phyloP scores from a whole-genome alignment of 2,329 filamentous ascomycete genomes.

The Aspergillus fumigatiaffinis region DNA sequence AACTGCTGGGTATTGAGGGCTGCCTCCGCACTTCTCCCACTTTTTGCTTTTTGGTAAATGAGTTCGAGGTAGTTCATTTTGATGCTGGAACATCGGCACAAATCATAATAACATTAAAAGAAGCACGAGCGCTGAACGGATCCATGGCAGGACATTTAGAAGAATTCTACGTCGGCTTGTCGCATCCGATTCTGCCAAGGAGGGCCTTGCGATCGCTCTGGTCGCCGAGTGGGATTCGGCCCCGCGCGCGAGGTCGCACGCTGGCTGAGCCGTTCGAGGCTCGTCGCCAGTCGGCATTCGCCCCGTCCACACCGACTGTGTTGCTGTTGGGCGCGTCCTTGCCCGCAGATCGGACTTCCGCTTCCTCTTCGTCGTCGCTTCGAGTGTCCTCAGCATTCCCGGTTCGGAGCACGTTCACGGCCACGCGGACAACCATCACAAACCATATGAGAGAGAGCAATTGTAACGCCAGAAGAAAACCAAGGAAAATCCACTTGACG shows the following conservation, averaged over 20 bases:
- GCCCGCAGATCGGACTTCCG: slow-evolving; percentile 32
- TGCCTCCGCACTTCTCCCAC: background rate
- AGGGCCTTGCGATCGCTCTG: slow-evolving; percentile 62
- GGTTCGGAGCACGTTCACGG: slow-evolving; percentile 66
- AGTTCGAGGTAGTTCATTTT: background rate
- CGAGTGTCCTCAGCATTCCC: slow-evolving; percentile 82
- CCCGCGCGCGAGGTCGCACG: slow-evolving; percentile 34
- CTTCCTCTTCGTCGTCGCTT: slow-evolving; percentile 78
- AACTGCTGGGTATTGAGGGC: background rate
- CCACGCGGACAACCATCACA: slow-evolving; percentile 78
- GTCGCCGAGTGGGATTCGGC: slow-evolving; percentile 36
- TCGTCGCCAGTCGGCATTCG: slow-evolving; percentile 31
- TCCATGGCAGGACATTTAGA: background rate
- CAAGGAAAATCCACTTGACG: slow-evolving; percentile 73
- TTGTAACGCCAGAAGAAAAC: slow-evolving; percentile 73
- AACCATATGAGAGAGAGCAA: slow-evolving; percentile 84
- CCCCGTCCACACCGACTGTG: slow-evolving; percentile 21
- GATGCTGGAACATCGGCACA: background rate
- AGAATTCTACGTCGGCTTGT: slow-evolving; percentile 53
- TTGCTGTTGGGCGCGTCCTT: slow-evolving; percentile 22
- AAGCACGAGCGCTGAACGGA: slow-evolving; percentile 1
- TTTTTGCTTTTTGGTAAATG: slow-evolving; percentile 1
- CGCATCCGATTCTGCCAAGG: slow-evolving; percentile 76
- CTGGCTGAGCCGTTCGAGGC: slow-evolving; percentile 29
- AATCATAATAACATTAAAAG: slow-evolving; percentile 10